Conservation (phyloP, 1,284 basidiomycete species). For the Coniferiporia weirii region DNA sequence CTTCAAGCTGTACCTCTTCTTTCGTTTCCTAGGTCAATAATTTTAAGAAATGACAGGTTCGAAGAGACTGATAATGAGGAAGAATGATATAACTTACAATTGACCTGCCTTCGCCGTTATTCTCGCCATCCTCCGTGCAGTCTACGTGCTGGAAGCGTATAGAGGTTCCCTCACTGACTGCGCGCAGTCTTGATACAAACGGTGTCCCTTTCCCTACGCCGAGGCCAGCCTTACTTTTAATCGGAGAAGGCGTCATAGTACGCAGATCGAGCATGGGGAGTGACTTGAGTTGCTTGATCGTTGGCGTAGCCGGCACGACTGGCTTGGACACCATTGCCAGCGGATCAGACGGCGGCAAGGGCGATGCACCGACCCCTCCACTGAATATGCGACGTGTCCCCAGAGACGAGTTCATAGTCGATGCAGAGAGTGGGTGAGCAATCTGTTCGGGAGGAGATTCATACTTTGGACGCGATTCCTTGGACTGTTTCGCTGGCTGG, state of each 20-base stretch:
- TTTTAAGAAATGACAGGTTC: not conserved
- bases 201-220: not conserved
- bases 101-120: not conserved
- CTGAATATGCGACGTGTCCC: not conserved
- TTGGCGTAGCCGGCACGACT: slow-evolving; percentile 6
- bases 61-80: not conserved
- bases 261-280: slow-evolving; percentile 13
- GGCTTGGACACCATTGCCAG: not conserved
- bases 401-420: not conserved
- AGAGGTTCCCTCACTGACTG: not conserved
- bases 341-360: not conserved
- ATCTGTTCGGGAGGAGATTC: not conserved
- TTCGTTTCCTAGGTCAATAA: not conserved
- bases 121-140: not conserved
- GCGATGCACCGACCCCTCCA: not conserved
- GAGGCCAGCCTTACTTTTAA: slow-evolving; percentile 6
- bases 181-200: not conserved
- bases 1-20: not conserved
- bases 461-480: not conserved
- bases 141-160: not conserved
- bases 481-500: not conserved
- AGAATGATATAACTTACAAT: not conserved
- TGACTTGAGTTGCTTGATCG: slow-evolving; percentile 12
- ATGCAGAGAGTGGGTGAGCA: not conserved
- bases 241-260: slow-evolving; percentile 17